These are phyloP conservation scores for Cryoendolithus antarcticus DNA, from an alignment of 2,329 filamentous ascomycete genomes.

Conservation along the genomic window DNA sequence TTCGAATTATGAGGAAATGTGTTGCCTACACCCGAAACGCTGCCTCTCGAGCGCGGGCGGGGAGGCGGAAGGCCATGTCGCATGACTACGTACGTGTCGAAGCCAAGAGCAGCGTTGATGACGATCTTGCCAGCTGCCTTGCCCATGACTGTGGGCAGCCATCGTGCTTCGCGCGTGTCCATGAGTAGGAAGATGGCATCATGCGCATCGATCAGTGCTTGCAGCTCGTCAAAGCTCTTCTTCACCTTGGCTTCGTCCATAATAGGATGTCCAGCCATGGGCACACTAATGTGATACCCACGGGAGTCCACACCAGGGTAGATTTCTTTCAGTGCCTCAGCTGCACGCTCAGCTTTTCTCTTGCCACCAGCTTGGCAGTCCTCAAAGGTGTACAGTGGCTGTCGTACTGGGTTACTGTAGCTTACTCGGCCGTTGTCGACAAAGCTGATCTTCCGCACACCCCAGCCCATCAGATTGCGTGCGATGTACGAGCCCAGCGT, in stretches of 20 bases:
- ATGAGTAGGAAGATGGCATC: constrained; percentile 91
- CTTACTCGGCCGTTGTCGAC: constrained; percentile 88
- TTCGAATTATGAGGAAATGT: constrained; percentile 1
- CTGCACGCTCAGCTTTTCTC: constrained; percentile 69
- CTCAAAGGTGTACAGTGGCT: constrained; percentile 80
- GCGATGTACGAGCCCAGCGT: constrained; percentile 92
- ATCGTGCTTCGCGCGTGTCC: constrained; percentile 82
- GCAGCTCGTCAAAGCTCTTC: constrained; percentile 62
- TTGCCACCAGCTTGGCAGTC: constrained; percentile 80
- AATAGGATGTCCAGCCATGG: constrained; percentile 90
- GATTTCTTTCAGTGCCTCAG: constrained; percentile 68
- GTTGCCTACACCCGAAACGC: background rate
- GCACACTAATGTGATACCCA: constrained; percentile 74
- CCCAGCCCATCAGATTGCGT: constrained; percentile 87
- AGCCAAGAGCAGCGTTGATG: constrained; percentile 90
- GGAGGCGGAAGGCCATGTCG: constrained; percentile 60
- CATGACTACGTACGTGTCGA: constrained; percentile 97
- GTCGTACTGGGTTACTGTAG: constrained; percentile 90
- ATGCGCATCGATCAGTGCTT: constrained; percentile 65
- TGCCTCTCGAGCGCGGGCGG: background rate
- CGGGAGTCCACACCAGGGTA: constrained; percentile 79
- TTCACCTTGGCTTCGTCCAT: constrained; percentile 57
- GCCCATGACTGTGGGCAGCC: constrained; percentile 92
- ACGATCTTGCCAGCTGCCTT: constrained; percentile 90
- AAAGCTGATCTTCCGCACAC: constrained; percentile 87